Evolutionary conservation across 129 eudicot genomes (phyloP), one percentile per base, ranked within the genome.

Genomic region (Flaveria robusta): DNA sequence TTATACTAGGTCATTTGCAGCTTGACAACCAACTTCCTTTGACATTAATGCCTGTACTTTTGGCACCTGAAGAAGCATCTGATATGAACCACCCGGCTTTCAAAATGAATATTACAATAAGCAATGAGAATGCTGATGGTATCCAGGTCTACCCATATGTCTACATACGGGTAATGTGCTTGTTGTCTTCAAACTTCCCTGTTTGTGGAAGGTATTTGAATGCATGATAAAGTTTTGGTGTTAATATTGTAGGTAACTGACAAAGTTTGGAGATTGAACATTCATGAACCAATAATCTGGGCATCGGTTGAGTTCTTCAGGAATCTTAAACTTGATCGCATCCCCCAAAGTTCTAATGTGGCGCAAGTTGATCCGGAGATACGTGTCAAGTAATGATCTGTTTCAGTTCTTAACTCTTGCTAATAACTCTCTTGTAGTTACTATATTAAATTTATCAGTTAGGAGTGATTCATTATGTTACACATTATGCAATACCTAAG

Each of bases 291-390:
- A 12, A 87, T 94, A 70, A 89, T 94, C 62, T 94, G 98, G 98
- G 96, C 98, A 65, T 74, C 82, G 9, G 89, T 94, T 56, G 98
- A 94, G 76, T 86, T 91, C 77, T 90, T 78, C 81, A 83, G 84
- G 60, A 85, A 87, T 80, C 91, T 94, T 59, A 97, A 89, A 78
- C 88, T 94, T 81, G 97, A 87, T 75, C 89, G 90, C 51, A 56
- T 94, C 69, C 89, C 90, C 51, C 87, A 87, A 75, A 83, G 75
- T 73, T 86, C 97, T 15, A 83, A 71, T 75, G 86, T 87, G 29
- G 89, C 93, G 37, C 97, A 91, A 87, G 96, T 91, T 84, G 98
- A 94, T 81, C 98, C 98, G 66, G 98, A 94, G 79, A 91, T 94
- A 84, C 93, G 86, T 24, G 83, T 94, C 64, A 92, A 94, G 98